Evolutionary conservation across 2,329 filamentous ascomycete genomes (phyloP), one percentile per base, ranked within the genome.

Genomic region (Neofusicoccum parvum): DNA sequence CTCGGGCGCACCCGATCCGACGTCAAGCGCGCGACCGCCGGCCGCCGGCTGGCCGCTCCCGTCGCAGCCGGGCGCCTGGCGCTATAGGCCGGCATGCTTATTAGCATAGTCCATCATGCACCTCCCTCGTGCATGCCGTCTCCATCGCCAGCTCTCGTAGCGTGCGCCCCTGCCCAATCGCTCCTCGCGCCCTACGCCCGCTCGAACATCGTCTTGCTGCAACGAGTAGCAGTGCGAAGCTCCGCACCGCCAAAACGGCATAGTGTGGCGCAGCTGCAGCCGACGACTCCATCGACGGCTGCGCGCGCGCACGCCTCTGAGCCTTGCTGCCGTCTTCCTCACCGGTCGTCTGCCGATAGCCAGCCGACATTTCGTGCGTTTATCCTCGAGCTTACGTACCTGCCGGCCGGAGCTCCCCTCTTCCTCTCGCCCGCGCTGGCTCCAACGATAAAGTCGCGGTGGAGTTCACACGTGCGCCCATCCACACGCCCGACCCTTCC

Each of bases 161-260:
- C 23, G 23, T 39, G 15, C 15, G 54, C 32, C 41, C 2, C n/a
- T 36, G 56, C 17, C 56, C 56, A 60, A 60, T 60, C 56, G 45
- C 20, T 36, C 32, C 27, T 4, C 15, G 10, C 56, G n/a, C 43
- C 23, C n/a, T 46, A n/a, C 56, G 56, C 43, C 56, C 41, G 17
- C 56, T 60, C 17, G 56, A 49, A 23, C 48, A 60, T 60, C 56
- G n/a, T 60, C 56, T 60, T 60, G 56, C 56, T 46, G 27, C 27
- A 60, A 60, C 20, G 15, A 48, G 56, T 23, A 60, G 27, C 56
- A 12, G 32, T 15, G 43, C 56, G 56, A 14, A 37, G 56, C 56
- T 60, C 56, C 56, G 56, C 56, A 36, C 15, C 45, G n/a, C 56
- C 43, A 17, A 15, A 60, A 14, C 11, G 17, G 50, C 10, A 10